Percentiles rank a stretch among this genome's conserved stretches.
phyloP scores from a whole-genome alignment of 2,329 filamentous ascomycete genomes.

The Microthyrium microscopicum region DNA sequence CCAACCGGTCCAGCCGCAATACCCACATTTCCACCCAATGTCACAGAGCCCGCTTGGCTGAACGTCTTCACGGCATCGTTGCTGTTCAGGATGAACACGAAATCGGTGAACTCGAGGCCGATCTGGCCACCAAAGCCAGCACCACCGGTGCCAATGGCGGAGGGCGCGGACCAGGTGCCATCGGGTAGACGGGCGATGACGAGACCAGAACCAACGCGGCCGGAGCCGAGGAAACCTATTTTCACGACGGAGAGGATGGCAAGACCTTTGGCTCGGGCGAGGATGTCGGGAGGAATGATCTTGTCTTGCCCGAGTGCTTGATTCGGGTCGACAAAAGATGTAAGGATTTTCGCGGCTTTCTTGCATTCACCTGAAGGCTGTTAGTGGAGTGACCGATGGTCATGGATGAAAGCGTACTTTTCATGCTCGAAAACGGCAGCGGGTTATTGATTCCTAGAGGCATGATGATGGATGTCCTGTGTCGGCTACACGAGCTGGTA shows the following conservation, averaged over 20 bases:
- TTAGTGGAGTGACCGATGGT: conserved; percentile 8
- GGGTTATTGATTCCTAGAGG: conserved; percentile 35
- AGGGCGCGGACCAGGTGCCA: conserved; percentile 66
- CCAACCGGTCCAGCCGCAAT: conserved; percentile 89
- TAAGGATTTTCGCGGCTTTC: conserved; percentile 90
- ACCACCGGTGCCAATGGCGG: conserved; percentile 64
- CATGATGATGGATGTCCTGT: conserved; percentile 19
- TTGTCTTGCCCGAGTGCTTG: conserved; percentile 94
- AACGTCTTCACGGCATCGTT: conserved; percentile 79
- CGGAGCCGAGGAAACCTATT: conserved; percentile 70
- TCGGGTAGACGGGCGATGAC: conserved; percentile 66
- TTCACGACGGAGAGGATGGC: conserved; percentile 77
- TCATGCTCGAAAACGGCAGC: conserved; percentile 35
- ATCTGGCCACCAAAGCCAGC: conserved; percentile 76
- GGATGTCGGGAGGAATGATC: conserved; percentile 79
- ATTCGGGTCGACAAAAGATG: conserved; percentile 83
- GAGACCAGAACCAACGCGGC: conserved; percentile 64
- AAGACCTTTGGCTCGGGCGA: conserved; percentile 83
- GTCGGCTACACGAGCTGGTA: too few relatives aligned
- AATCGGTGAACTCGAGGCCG: conserved; percentile 77
- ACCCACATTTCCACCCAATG: conserved; percentile 88
- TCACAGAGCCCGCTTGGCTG: conserved; percentile 78
- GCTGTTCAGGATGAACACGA: conserved; percentile 98
- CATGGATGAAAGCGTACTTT: conserved; percentile 24
- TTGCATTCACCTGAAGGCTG: conserved; percentile 67